Percentiles rank a stretch among this genome's conserved stretches.
These are phyloP conservation scores for Zygoascus hellenicus DNA, from an alignment of 1,139 yeast genomes.

Conservation along the genomic window DNA sequence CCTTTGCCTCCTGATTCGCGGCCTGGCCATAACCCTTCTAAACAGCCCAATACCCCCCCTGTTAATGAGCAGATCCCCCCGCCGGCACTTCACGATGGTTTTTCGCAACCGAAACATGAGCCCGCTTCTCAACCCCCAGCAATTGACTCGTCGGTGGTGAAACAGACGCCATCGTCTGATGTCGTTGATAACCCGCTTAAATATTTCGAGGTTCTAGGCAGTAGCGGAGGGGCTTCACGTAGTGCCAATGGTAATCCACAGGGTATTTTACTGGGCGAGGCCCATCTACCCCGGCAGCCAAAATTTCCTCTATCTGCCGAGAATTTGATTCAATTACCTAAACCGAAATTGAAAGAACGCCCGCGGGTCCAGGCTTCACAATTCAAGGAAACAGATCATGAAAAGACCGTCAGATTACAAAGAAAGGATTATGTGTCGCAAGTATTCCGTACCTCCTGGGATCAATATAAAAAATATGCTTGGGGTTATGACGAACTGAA, in stretches of 20 bases:
- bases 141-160: no score
- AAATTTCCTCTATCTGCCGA: constrained; percentile 21
- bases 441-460: constrained; percentile 56
- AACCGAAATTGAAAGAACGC: constrained; percentile 3
- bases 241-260: neutral
- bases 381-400: constrained; percentile 13
- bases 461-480: constrained; percentile 50
- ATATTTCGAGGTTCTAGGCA: constrained; percentile 10
- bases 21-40: neutral
- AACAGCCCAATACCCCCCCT: neutral
- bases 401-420: constrained; percentile 13
- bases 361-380: constrained; percentile 19
- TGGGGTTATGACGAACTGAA: constrained; percentile 63
- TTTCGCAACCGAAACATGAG: no score
- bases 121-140: no score
- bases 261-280: constrained; percentile 5
- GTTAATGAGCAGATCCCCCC: neutral
- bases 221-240: constrained; percentile 12
- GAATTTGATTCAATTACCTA: constrained; percentile 13
- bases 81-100: no score
- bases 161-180: neutral
- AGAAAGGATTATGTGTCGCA: constrained; percentile 45
- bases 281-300: constrained; percentile 20
- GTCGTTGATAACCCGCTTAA: constrained; percentile 5
- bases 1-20: no score